Evolutionary conservation across 1,284 basidiomycete genomes (phyloP).

Genomic region (Boletellus sp.): DNA sequence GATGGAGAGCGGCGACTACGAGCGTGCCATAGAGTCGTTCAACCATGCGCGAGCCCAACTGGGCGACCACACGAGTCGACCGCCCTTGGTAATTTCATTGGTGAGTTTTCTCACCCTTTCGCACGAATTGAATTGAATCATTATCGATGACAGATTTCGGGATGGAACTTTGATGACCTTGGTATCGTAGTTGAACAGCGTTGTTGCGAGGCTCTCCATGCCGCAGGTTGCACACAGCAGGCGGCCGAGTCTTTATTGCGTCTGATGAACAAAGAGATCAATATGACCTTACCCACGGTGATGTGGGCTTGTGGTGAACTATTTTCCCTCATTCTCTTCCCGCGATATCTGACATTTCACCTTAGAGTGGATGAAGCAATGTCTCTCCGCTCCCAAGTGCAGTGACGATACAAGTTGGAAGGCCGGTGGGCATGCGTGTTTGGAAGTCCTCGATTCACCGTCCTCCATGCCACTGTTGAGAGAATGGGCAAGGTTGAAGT

Average conservation of each 20-base stretch:
- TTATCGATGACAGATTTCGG: not conserved
- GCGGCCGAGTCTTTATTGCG: not conserved
- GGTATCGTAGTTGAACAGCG: not conserved
- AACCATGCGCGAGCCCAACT: not conserved
- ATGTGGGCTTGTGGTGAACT: no score
- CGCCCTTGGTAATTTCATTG: not conserved
- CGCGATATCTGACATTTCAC: no score
- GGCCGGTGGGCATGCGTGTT: no score
- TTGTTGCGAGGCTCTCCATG: not conserved
- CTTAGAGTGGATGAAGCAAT: not conserved
- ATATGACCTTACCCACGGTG: no score
- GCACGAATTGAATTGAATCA: no score
- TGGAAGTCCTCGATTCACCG: not conserved
- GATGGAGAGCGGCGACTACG: not conserved
- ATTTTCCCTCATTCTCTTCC: no score
- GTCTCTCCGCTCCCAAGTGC: not conserved
- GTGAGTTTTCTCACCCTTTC: not conserved
- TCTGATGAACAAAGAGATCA: no score
- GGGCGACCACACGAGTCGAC: not conserved
- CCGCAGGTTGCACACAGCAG: not conserved
- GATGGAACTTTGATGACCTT: constrained; percentile 3
- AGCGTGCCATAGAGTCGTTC: not conserved
- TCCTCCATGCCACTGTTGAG: not conserved
- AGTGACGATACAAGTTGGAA: no score
- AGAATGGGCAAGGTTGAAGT: not conserved